phyloP scores from a whole-genome alignment of 2,329 filamentous ascomycete genomes.

The Microdochium nivale region DNA sequence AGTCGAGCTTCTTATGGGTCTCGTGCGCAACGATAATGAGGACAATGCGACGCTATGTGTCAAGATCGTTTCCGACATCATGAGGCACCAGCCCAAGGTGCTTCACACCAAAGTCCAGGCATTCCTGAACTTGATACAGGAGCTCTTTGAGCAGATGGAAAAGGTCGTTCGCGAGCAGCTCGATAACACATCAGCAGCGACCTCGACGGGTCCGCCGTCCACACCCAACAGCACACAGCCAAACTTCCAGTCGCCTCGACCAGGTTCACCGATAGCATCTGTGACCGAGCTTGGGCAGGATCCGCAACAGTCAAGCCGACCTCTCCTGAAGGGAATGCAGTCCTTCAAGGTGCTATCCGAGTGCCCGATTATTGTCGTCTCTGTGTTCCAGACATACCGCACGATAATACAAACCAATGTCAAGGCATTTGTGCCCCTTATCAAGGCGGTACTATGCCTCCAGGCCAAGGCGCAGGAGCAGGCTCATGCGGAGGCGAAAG shows the following conservation, averaged over 20 bases:
- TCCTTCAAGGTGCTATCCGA: constrained; percentile 98
- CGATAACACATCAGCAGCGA: constrained; percentile 58
- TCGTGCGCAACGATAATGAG: constrained; percentile 90
- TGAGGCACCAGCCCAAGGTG: constrained; percentile 82
- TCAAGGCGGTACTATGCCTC: constrained; percentile 79
- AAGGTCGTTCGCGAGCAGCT: constrained; percentile 92
- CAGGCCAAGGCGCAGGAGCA: constrained; percentile 91
- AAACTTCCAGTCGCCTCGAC: constrained; percentile 79
- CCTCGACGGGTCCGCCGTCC: constrained; percentile 51
- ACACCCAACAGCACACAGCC: constrained; percentile 58
- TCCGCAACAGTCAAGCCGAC: constrained; percentile 69
- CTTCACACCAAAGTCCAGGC: constrained; percentile 73
- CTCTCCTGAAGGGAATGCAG: constrained; percentile 87
- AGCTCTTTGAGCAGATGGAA: constrained; percentile 93
- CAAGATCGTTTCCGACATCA: constrained; percentile 95
- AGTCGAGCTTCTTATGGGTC: constrained; percentile 79
- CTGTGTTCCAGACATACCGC: constrained; percentile 91
- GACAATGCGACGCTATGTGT: constrained; percentile 98
- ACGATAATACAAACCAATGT: constrained; percentile 74
- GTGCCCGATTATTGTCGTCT: constrained; percentile 97
- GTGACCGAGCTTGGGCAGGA: constrained; percentile 75
- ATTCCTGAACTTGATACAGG: constrained; percentile 85
- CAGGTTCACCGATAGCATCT: constrained; percentile 80
- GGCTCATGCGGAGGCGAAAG: constrained; percentile 77
- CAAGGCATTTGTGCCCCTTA: constrained; percentile 83